Conservation (phyloP, 192 early-diverging fungal genomes). For the Gryganskiella cystojenkinii region DNA sequence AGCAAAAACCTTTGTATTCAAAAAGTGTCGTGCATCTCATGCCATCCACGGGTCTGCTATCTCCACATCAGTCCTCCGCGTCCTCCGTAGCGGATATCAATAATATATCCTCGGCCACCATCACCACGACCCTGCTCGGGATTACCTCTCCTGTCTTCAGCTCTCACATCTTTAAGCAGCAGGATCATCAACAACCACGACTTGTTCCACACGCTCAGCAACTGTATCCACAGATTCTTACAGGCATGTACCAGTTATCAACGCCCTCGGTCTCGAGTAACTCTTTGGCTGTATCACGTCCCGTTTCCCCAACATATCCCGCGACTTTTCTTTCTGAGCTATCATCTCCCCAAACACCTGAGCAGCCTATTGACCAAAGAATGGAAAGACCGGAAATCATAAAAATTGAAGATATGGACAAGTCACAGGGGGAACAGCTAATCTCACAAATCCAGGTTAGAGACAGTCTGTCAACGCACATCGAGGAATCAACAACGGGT, state of each 20-base stretch:
- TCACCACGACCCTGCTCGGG: constrained; percentile 23
- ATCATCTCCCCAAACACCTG: too few relatives aligned
- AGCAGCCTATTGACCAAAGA: too few relatives aligned
- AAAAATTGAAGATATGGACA: too few relatives aligned
- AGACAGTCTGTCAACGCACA: too few relatives aligned
- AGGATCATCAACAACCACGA: constrained; percentile 17
- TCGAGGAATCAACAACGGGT: too few relatives aligned
- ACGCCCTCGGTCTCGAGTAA: constrained; percentile 28
- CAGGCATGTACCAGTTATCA: constrained; percentile 4
- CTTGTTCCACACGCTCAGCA: background rate
- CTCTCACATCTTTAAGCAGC: background rate
- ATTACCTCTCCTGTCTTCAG: constrained; percentile 27
- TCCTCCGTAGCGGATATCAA: constrained; percentile 24
- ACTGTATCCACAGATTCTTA: background rate
- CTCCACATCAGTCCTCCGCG: constrained; percentile 3
- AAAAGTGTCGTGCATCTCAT: background rate
- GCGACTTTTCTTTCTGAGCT: background rate
- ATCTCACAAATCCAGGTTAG: too few relatives aligned
- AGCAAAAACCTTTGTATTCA: background rate
- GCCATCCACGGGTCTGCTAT: background rate
- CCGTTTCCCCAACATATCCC: background rate
- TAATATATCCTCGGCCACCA: constrained; percentile 31
- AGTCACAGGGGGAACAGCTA: too few relatives aligned
- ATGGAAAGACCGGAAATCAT: too few relatives aligned
- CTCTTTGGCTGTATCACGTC: constrained; percentile 11